A percentile compares a stretch with the other conserved stretches of the same genome.
These are phyloP conservation scores for Spirogloea muscicola DNA, from an alignment of 139 green algal species.

Conservation along the genomic window DNA sequence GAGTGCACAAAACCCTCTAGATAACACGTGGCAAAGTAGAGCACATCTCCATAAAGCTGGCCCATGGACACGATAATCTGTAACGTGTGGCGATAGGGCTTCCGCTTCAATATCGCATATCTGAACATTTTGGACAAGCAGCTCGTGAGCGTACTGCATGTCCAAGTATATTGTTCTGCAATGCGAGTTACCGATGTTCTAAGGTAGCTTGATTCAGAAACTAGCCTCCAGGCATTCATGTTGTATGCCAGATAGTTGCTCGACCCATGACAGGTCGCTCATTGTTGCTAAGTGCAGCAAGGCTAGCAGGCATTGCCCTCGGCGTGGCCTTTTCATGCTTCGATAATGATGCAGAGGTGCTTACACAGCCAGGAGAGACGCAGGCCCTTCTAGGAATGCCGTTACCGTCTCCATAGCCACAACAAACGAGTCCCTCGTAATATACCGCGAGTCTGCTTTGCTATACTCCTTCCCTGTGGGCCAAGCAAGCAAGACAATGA, in stretches of 20 bases:
- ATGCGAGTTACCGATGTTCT: too few relatives aligned
- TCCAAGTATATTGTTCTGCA: too few relatives aligned
- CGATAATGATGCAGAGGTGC: background rate
- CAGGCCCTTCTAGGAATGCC: slow-evolving; percentile 72
- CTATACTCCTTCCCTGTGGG: slow-evolving; percentile 78
- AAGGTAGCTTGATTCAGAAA: too few relatives aligned
- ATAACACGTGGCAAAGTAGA: slow-evolving; percentile 79
- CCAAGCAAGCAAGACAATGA: too few relatives aligned
- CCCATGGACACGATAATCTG: slow-evolving; percentile 72
- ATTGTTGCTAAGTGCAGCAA: too few relatives aligned
- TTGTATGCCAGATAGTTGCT: too few relatives aligned
- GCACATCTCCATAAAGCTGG: slow-evolving; percentile 83
- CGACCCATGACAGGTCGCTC: too few relatives aligned
- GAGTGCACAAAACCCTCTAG: slow-evolving; percentile 65
- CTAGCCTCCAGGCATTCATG: too few relatives aligned
- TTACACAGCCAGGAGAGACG: slow-evolving; percentile 57
- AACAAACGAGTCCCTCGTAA: slow-evolving; percentile 74
- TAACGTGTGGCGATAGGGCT: slow-evolving; percentile 61
- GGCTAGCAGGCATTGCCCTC: too few relatives aligned
- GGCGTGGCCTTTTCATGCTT: too few relatives aligned
- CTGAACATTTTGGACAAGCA: too few relatives aligned
- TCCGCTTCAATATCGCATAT: slow-evolving; percentile 49
- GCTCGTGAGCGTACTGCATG: too few relatives aligned
- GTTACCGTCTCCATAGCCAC: slow-evolving; percentile 80
- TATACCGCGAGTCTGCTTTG: slow-evolving; percentile 83